Base-by-base conservation (phyloP, 208 protist species). In the Entamoeba invadens region DNA sequence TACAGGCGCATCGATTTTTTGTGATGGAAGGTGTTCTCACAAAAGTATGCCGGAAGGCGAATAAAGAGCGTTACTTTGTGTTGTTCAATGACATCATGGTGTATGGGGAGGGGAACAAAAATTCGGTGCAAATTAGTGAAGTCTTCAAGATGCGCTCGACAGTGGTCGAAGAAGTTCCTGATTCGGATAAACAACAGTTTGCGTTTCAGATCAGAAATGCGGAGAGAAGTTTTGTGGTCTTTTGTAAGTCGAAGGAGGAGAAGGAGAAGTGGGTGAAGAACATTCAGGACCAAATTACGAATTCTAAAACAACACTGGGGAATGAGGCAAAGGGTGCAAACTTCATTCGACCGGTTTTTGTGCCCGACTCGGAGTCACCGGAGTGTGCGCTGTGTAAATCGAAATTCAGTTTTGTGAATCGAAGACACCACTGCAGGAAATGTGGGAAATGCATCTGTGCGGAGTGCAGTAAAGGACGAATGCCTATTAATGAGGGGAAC, bases 371-470 rank as follows among this genome's bases (percentile, higher is more conserved):
- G 5, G 46, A 45, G 5, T 44, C 25, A 25, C 45, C 31, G 2
- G 31, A n/a, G 18, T 95, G 95, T 92, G 57, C 51, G 31, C 35
- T 92, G 31, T 95, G 95, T 92, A 38, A 92, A n/a, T 21, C 14
- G 38, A 25, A 45, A 31, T 95, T 95, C 45, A 94, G 92, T 45
- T 72, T 95, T 25, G 16, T 95, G 2, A 94, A 94, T 21, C 25
- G 95, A 44, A 94, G 95, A 45, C 95, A 95, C 44, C 95, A 95
- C 68, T 95, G 95, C 44, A 94, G 95, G n/a, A 31, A 91, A 44
- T 95, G 94, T 92, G 95, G 95, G 4, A 25, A 68, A 45, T 38
- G 95, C 10, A 50, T 93, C 57, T 95, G 95, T 93, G 47, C 38
- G n/a, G 31, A 42, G 18, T 95, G 95, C 47, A 92, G 46, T 51